These are phyloP conservation scores for Nepenthes gracilis DNA, from an alignment of 148 eudicot genomes.

Conservation along the genomic window DNA sequence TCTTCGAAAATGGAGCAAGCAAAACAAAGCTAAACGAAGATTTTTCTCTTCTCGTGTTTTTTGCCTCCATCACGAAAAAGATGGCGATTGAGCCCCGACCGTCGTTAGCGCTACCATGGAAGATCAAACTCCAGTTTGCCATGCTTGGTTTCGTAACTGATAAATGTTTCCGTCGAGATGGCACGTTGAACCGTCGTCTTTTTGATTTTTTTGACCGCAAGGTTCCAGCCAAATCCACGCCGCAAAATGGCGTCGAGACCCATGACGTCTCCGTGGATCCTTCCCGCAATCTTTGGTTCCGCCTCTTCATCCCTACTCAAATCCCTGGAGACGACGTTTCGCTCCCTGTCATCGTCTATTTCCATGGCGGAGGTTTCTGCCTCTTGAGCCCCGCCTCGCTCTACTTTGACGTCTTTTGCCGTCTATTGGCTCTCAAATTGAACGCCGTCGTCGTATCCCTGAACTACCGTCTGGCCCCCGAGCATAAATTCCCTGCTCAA, in stretches of 20 bases:
- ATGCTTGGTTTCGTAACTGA: constrained; percentile 27
- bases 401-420: constrained; percentile 64
- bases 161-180: constrained; percentile 35
- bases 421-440: constrained; percentile 34
- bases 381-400: constrained; percentile 29
- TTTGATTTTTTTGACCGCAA: constrained; percentile 30
- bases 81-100: constrained; percentile 1
- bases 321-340: neutral
- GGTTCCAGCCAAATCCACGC: constrained; percentile 26
- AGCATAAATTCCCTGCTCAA: constrained; percentile 56
- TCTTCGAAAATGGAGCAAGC: no score
- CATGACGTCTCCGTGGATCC: constrained; percentile 48
- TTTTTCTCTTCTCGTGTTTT: neutral
- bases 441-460: constrained; percentile 53
- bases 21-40: no score
- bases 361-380: constrained; percentile 75
- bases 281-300: constrained; percentile 48
- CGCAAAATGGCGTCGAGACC: constrained; percentile 35
- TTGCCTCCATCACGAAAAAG: neutral
- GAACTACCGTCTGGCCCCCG: constrained; percentile 65
- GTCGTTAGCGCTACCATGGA: constrained; percentile 24
- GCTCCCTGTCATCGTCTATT: constrained; percentile 27
- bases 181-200: constrained; percentile 64
- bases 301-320: constrained; percentile 34
- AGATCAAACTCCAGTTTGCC: constrained; percentile 27